Base-by-base conservation (phyloP, 2,329 filamentous ascomycete species). In the Leptographium galeiforme region DNA sequence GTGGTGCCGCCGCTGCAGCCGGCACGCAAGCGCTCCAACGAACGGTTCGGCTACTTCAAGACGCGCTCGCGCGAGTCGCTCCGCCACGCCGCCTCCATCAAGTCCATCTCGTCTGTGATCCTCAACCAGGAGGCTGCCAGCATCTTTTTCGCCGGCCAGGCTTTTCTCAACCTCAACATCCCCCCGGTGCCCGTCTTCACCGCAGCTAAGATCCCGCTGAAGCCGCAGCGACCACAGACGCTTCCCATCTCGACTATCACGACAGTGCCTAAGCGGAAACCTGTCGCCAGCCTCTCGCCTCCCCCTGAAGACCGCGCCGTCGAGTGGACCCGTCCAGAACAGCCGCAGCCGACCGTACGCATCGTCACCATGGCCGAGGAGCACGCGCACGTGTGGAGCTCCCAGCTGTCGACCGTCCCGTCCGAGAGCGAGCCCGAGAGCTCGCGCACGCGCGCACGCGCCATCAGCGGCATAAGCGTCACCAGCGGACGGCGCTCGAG, bases 341-440 rank as follows among this genome's bases (percentile, higher is more conserved):
- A n/a, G 41, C 50, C 52, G 25, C 48, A 41, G 57, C 63, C 53
- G 56, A 62, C 62, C 54, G 61, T 63, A 60, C 66, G 64, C 59
- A 77, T 78, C 71, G 64, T 74, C 67, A 68, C 45, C 8, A 48
- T 48, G 45, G 45, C 6, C 32, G 45, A 74, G 58, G 63, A 71
- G 48, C 65, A 71, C 55, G 71, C 73, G 53, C 78, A 81, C 61
- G 77, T 77, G 72, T 82, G 79, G 78, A 81, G 78, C 65, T 76
- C 77, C 46, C 78, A 81, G 64, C 70, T 83, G 44, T 84, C 81
- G 41, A 81, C 79, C 46, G 79, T 84, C 56, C 69, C 76, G 64
- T 83, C 80, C 38, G 80, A 81, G 63, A 78, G 76, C 61, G 80
- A 84, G 57, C 70, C 66, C 45, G 70, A 66, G 39, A 80, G 74